Percentiles rank a stretch among this genome's conserved stretches.
Conservation (phyloP, 495 filamentous ascomycete species). For the Penicillium angulare region DNA sequence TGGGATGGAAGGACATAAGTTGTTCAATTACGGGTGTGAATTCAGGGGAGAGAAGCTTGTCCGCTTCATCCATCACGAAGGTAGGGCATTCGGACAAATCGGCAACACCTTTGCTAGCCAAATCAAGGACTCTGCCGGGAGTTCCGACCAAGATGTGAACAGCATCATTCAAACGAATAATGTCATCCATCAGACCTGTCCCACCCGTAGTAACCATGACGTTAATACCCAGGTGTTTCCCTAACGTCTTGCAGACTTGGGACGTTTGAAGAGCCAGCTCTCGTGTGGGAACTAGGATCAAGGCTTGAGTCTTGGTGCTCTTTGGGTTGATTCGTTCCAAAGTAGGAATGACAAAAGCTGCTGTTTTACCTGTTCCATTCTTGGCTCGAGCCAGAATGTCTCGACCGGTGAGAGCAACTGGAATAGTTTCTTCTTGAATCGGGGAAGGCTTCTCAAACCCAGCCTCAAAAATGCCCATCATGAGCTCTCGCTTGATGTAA, state of each 20-base stretch:
- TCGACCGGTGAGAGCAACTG: conserved; percentile 89
- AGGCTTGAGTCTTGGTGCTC: conserved; percentile 87
- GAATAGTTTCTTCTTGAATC: conserved; percentile 98
- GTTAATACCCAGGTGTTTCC: conserved; percentile 94
- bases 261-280: conserved; percentile 98
- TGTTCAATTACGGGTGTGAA: conserved; percentile 98
- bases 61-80: conserved; percentile 99
- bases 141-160: conserved; percentile 98
- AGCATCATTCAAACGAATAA: conserved; percentile 87
- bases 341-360: conserved; percentile 94
- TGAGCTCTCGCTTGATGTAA: conserved; percentile 83
- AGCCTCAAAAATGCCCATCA: conserved; percentile 99
- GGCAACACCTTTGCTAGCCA: conserved; percentile 91
- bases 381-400: conserved; percentile 97
- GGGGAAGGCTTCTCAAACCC: conserved; percentile 98
- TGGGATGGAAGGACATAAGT: conserved; percentile 86
- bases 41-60: conserved; percentile 93
- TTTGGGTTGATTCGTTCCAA: conserved; percentile 95
- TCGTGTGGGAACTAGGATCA: conserved; percentile 94
- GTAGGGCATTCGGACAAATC: conserved; percentile 95
- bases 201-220: conserved; percentile 99
- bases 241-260: conserved; percentile 96
- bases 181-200: conserved; percentile 92
- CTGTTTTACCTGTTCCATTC: conserved; percentile 98
- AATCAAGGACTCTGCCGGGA: conserved; percentile 89